phyloP scores from a whole-genome alignment of 495 filamentous ascomycete species.

The Hypoxylon cercidicola region DNA sequence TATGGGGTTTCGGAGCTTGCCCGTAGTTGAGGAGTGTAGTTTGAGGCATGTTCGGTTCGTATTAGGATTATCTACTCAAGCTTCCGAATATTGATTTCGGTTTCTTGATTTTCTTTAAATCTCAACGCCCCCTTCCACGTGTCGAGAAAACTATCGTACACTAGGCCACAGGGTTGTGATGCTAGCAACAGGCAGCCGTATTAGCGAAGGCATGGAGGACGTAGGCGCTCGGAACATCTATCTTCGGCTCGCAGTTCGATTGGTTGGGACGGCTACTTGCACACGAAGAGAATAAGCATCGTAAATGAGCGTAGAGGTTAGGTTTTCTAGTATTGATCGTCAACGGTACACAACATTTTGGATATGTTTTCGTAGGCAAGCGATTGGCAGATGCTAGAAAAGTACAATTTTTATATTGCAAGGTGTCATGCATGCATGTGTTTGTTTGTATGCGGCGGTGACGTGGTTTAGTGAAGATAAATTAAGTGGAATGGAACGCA shows the following conservation, averaged over 20 bases:
- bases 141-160: constrained; percentile 19
- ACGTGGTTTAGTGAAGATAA: constrained; percentile 41
- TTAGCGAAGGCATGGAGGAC: constrained; percentile 34
- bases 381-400: constrained; percentile 6
- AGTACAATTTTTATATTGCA: constrained; percentile 23
- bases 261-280: constrained; percentile 35
- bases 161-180: constrained; percentile 19
- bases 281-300: constrained; percentile 29
- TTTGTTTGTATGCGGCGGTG: constrained; percentile 41
- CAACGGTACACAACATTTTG: constrained; percentile 27
- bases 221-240: constrained; percentile 27
- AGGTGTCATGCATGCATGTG: constrained; percentile 33
- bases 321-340: constrained; percentile 23
- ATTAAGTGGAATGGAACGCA: constrained; percentile 19
- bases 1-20: constrained; percentile 47
- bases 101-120: constrained; percentile 9
- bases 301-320: constrained; percentile 22
- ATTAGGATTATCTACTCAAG: constrained; percentile 33
- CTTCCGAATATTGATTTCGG: constrained; percentile 4
- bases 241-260: constrained; percentile 22
- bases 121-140: not conserved
- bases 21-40: constrained; percentile 28
- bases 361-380: not conserved
- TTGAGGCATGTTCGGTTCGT: constrained; percentile 37
- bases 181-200: constrained; percentile 22